A percentile compares a stretch with the other conserved stretches of the same genome.
Conservation (phyloP, 2,329 filamentous ascomycete genomes). For the Ophiostoma tasmaniense region DNA sequence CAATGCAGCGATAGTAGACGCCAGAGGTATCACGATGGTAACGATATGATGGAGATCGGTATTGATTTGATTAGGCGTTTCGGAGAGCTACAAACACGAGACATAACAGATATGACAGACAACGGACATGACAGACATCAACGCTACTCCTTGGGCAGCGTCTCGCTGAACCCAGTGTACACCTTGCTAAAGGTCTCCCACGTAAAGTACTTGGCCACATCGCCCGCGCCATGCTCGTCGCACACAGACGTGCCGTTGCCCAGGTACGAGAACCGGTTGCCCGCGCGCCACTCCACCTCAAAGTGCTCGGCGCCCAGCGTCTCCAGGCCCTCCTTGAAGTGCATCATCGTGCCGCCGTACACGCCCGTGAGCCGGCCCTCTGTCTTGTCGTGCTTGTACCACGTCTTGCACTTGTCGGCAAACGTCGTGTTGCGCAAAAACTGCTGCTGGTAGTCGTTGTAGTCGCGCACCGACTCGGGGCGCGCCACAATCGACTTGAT, state of each 20-base stretch:
- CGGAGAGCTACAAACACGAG: background rate
- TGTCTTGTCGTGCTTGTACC: slow-evolving; percentile 24
- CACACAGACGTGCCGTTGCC: slow-evolving; percentile 11
- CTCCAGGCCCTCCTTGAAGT: slow-evolving; percentile 24
- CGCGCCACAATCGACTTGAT: slow-evolving; percentile 22
- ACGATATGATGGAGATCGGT: background rate
- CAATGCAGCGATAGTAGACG: background rate
- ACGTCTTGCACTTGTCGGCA: slow-evolving; percentile 23
- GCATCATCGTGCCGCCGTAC: slow-evolving; percentile 20
- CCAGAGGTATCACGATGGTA: background rate
- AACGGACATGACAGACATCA: background rate
- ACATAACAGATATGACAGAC: background rate
- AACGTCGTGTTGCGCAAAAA: slow-evolving; percentile 28
- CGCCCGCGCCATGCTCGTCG: background rate
- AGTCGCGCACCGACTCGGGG: background rate
- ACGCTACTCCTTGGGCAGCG: background rate
- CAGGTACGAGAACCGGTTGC: slow-evolving; percentile 15
- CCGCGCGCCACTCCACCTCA: slow-evolving; percentile 17
- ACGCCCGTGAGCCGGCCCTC: slow-evolving; percentile 23
- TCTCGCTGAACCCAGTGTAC: background rate
- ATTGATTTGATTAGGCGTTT: background rate
- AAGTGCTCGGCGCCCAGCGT: slow-evolving; percentile 29
- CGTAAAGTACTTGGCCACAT: background rate
- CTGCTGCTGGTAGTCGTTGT: slow-evolving; percentile 22
- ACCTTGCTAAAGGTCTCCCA: background rate